Evolutionary conservation across 1,284 basidiomycete species (phyloP).

Genomic region (Volvariella surrecta): DNA sequence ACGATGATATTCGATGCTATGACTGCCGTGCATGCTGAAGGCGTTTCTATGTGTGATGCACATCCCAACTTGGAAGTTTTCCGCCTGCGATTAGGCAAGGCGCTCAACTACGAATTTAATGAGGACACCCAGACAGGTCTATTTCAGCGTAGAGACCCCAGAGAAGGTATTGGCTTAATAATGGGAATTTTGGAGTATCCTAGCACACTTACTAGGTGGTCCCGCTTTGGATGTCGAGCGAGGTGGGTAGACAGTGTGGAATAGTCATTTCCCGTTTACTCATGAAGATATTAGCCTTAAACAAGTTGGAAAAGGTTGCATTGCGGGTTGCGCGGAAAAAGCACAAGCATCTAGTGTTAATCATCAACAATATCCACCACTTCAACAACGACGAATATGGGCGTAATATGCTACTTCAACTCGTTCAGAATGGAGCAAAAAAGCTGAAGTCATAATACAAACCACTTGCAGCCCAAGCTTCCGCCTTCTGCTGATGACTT

Average conservation of each 20-base stretch:
- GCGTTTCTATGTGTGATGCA: constrained; percentile 36
- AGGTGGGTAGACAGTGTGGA: constrained; percentile 28
- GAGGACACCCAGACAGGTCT: constrained; percentile 74
- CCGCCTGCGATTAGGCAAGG: constrained; percentile 74
- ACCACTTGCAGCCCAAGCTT: constrained; percentile 15
- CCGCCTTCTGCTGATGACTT: background rate
- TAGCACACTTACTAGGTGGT: constrained; percentile 38
- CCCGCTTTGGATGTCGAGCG: constrained; percentile 79
- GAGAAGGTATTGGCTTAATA: constrained; percentile 46
- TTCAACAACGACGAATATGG: constrained; percentile 79
- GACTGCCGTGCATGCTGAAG: constrained; percentile 63
- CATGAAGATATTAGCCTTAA: constrained; percentile 42
- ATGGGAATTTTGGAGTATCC: background rate
- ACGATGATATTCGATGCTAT: constrained; percentile 81
- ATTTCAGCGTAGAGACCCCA: constrained; percentile 77
- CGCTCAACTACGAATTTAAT: constrained; percentile 69
- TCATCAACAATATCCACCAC: constrained; percentile 74
- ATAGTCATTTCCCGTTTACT: background rate
- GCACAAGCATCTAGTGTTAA: constrained; percentile 64
- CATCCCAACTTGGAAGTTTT: constrained; percentile 65
- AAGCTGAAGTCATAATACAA: constrained; percentile 79
- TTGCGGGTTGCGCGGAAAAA: constrained; percentile 48
- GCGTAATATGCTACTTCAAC: constrained; percentile 65
- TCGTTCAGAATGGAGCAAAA: constrained; percentile 81
- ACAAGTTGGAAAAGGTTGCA: constrained; percentile 84